Base-by-base conservation (phyloP, 805 yeast species). In the Cyberlindnera maritima region DNA sequence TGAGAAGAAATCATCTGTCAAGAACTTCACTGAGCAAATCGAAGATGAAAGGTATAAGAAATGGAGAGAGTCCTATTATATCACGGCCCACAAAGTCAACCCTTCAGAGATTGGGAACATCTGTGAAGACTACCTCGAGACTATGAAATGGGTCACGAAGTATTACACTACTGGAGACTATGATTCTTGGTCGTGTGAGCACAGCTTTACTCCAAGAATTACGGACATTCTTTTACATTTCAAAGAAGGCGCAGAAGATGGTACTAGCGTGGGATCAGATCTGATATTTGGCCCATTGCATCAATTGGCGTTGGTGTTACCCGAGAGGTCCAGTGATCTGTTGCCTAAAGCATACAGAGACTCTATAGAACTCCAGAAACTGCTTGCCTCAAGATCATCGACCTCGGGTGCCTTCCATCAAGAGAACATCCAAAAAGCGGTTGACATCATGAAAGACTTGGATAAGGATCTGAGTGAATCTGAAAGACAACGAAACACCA, bases 121-220 rank as follows among this genome's bases (percentile, higher is more conserved):
- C 46, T 74, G 89, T 6, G 76, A 77, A 53, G 87, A 86, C 57
- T 92, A 89, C 61, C 69, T 91, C 26, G 92, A 88, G 63, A 97
- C 97, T 44, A 72, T 94, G 51, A 96, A 89, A 67, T 92, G 98
- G 97, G 96, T 92, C 3, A 71, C 88, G 64, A 80, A 77, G 58
- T 92, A 92, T 68, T 92, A 92, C 65, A 85, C 86, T 58, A 75
- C 76, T 52, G 80, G 85, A 55, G 83, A 85, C 17, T 85, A 96
- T 2, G 88, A 96, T 95, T 81, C 83, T 39, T 92, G 97, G 96
- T 85, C 74, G 59, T 94, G 77, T 63, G 76, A 72, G 45, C 84
- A 86, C 64, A 95, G 87, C 59, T 89, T 88, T 64, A 79, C 97
- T 11, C 98, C 99, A 19, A 78, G 92, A 68, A 82, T 90, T 47